Evolutionary conservation across 2,329 filamentous ascomycete genomes (phyloP), one percentile per base, ranked within the genome.

Genomic region (Epichloe festucae): DNA sequence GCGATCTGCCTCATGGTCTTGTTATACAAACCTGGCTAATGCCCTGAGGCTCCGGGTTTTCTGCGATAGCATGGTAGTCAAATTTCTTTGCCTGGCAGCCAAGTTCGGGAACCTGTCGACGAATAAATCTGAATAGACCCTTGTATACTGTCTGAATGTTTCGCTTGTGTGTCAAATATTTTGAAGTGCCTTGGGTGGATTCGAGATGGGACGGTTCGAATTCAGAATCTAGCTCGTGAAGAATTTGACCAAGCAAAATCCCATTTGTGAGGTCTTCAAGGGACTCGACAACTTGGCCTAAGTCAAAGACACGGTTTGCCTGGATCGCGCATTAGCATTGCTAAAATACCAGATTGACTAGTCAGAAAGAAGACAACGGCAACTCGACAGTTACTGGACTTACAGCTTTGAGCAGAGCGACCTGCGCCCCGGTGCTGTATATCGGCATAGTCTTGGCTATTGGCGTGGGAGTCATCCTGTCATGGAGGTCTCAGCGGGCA

Each of bases 341-440:
- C 43, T 51, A 11, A 34, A 55, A 49, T 47, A 49, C 53, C 40
- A 47, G 14, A 15, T 8, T 38, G 35, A 39, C 46, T 6, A 14
- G 39, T 39, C 46, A 47, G 35, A 35, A 39, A n/a, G 34, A 27
- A 44, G 31, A 52, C 45, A 48, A 27, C 41, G 31, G 52, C 48
- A 42, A 7, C 46, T 23, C 14, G 21, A 12, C 35, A 21, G 39
- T 55, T 39, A 52, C 54, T 53, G 54, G 39, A 62, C 67, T 58
- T 62, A 79, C 75, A 68, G 78, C 79, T 66, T 74, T 74, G 48
- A 81, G 62, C 41, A 82, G 73, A 65, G 78, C 77, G 56, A 65
- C 67, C 68, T 78, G 75, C 64, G 73, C 72, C 57, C 66, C 64
- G 49, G 63, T 60, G 55, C 63, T 70, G 56, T 71, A 71, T 21